These are phyloP conservation scores for Rosa persica DNA, from an alignment of 306 rosid species.

Conservation along the genomic window DNA sequence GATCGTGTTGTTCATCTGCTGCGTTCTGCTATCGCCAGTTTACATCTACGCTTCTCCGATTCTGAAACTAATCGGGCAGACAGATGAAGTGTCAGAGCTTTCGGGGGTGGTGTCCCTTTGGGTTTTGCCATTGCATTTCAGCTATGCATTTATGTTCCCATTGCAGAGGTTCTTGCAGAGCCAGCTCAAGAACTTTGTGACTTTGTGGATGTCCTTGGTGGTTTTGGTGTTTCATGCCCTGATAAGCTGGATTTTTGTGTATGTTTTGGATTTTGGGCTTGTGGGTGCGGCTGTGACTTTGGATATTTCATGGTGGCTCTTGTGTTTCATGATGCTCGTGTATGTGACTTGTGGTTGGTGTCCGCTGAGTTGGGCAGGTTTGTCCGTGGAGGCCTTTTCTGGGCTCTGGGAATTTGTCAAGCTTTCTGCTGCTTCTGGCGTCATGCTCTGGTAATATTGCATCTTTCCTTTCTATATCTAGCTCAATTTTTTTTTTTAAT, in stretches of 20 bases:
- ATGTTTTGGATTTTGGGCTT: constrained; percentile 47
- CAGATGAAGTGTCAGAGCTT: constrained; percentile 35
- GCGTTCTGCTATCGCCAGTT: constrained; percentile 24
- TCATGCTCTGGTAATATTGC: constrained; percentile 48
- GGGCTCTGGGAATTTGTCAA: constrained; percentile 55
- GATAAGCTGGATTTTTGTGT: constrained; percentile 35
- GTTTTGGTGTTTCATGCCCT: constrained; percentile 37
- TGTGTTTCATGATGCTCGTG: constrained; percentile 28
- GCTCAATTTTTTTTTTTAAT: not conserved
- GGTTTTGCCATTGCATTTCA: constrained; percentile 38
- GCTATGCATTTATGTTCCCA: constrained; percentile 35
- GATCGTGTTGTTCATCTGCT: constrained; percentile 31
- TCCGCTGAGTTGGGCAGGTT: constrained; percentile 55
- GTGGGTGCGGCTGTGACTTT: constrained; percentile 47
- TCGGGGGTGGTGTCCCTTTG: constrained; percentile 32
- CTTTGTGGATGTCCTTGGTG: constrained; percentile 44
- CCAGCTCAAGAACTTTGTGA: constrained; percentile 36
- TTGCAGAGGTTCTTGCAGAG: constrained; percentile 40
- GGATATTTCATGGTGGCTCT: constrained; percentile 51
- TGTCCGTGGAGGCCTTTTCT: constrained; percentile 47
- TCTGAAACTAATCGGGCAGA: constrained; percentile 36
- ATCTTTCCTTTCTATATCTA: not conserved
- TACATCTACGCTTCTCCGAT: constrained; percentile 35
- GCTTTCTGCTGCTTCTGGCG: constrained; percentile 57
- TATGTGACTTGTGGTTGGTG: constrained; percentile 48